Conservation (phyloP, 768 basidiomycete species). For the Suillus cothurnatus region DNA sequence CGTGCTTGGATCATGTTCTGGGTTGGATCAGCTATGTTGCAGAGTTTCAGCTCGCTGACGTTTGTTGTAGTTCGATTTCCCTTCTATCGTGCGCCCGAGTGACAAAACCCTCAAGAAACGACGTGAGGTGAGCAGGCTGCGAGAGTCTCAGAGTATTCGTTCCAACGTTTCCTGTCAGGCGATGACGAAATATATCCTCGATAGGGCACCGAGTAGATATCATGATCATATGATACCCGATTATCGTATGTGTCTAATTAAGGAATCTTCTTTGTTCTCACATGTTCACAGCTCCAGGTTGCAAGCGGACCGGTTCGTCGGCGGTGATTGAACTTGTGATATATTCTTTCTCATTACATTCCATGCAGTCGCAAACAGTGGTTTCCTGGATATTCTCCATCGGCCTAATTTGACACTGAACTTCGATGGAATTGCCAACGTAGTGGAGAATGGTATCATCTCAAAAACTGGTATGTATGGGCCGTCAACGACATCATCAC, state of each 20-base stretch:
- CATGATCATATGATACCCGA: slow-evolving; percentile 49
- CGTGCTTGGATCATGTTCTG: slow-evolving; percentile 52
- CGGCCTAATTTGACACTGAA: slow-evolving; percentile 27
- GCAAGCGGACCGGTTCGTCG: slow-evolving; percentile 48
- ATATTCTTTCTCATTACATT: background rate
- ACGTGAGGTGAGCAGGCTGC: slow-evolving; percentile 13
- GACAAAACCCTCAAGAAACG: slow-evolving; percentile 15
- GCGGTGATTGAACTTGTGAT: background rate
- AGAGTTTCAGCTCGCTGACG: background rate
- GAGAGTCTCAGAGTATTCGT: too few relatives aligned
- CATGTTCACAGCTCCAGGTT: slow-evolving; percentile 50
- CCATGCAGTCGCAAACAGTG: slow-evolving; percentile 28
- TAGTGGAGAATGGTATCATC: slow-evolving; percentile 23
- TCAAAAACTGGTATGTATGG: slow-evolving; percentile 25
- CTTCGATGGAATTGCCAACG: slow-evolving; percentile 25
- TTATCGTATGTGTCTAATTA: slow-evolving; percentile 43
- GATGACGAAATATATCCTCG: slow-evolving; percentile 48
- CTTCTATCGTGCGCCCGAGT: slow-evolving; percentile 15
- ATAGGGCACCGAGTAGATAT: slow-evolving; percentile 51
- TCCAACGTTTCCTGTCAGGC: slow-evolving; percentile 29
- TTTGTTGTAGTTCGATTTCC: slow-evolving; percentile 22
- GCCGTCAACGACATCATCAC: background rate
- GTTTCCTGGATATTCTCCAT: slow-evolving; percentile 24
- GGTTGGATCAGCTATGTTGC: slow-evolving; percentile 34
- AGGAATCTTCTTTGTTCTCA: background rate